phyloP scores from a whole-genome alignment of 805 yeast species.

The Sugiyamaella qingdaonensis region DNA sequence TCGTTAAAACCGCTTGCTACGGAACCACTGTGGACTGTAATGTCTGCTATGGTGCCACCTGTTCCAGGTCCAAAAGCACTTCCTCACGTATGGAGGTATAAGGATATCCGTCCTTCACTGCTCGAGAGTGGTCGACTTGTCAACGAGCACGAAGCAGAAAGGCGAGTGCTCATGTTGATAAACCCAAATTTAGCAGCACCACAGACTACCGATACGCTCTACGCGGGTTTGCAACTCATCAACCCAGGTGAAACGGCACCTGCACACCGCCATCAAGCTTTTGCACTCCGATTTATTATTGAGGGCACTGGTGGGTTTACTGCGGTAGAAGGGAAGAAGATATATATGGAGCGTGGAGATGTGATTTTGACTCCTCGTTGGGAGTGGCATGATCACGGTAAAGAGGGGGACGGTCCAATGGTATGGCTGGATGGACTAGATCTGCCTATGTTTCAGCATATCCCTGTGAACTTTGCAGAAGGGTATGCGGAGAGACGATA shows the following conservation, averaged over 20 bases:
- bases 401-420: conserved; percentile 11
- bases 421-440: conserved; percentile 12
- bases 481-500: conserved; percentile 6
- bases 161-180: conserved; percentile 11
- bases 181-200: conserved; percentile 9
- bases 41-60: conserved; percentile 9
- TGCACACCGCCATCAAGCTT: conserved; percentile 11
- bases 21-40: conserved; percentile 10
- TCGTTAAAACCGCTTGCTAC: conserved; percentile 2
- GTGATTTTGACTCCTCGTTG: conserved; percentile 11
- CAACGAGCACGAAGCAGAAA: conserved; percentile 9
- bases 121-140: conserved; percentile 6
- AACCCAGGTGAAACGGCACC: conserved; percentile 13
- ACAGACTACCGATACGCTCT: conserved; percentile 11
- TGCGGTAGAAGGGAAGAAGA: conserved; percentile 10
- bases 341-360: conserved; percentile 13
- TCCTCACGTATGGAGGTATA: conserved; percentile 7
- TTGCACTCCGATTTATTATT: conserved; percentile 12
- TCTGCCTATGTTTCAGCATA: conserved; percentile 10
- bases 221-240: conserved; percentile 10
- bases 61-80: conserved; percentile 7
- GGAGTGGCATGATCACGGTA: conserved; percentile 14
- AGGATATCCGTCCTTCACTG: conserved; percentile 3
- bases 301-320: conserved; percentile 13
- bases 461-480: conserved; percentile 12